Percentiles rank a stretch among this genome's conserved stretches.
Conservation (phyloP, 2,329 filamentous ascomycete genomes). For the Fusarium phyllophilum region DNA sequence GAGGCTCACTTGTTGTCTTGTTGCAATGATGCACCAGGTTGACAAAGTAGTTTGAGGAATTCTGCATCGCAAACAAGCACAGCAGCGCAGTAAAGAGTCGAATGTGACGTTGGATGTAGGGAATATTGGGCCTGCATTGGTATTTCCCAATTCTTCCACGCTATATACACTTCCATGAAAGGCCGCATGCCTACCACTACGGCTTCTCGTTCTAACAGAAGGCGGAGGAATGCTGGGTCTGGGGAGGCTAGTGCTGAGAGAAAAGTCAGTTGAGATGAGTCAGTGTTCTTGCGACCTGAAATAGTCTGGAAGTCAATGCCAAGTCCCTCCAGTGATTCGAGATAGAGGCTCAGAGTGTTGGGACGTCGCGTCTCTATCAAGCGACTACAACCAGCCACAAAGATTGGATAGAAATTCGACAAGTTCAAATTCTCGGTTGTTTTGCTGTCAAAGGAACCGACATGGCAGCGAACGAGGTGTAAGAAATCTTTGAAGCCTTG, state of each 20-base stretch:
- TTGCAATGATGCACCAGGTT: background rate
- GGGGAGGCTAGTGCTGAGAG: background rate
- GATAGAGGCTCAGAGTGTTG: background rate
- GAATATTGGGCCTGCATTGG: background rate
- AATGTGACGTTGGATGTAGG: background rate
- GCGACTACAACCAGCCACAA: no score
- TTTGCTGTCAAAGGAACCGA: no score
- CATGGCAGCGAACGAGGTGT: no score
- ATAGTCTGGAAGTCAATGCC: background rate
- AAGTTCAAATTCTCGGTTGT: no score
- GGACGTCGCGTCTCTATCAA: no score
- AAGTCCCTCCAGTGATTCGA: fast-evolving
- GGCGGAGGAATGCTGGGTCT: background rate
- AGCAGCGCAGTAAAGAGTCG: background rate
- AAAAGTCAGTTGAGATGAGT: background rate
- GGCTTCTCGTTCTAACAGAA: background rate
- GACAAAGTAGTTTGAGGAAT: background rate
- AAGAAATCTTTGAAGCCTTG: no score
- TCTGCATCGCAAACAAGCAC: background rate
- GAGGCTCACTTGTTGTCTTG: fast-evolving
- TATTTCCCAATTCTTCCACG: no score
- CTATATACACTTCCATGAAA: no score
- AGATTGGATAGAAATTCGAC: no score
- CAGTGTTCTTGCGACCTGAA: no score
- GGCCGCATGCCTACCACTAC: background rate